Evolutionary conservation across 179 eudicot genomes (phyloP), one percentile per base, ranked within the genome.

Genomic region (Beta macrorhiza): DNA sequence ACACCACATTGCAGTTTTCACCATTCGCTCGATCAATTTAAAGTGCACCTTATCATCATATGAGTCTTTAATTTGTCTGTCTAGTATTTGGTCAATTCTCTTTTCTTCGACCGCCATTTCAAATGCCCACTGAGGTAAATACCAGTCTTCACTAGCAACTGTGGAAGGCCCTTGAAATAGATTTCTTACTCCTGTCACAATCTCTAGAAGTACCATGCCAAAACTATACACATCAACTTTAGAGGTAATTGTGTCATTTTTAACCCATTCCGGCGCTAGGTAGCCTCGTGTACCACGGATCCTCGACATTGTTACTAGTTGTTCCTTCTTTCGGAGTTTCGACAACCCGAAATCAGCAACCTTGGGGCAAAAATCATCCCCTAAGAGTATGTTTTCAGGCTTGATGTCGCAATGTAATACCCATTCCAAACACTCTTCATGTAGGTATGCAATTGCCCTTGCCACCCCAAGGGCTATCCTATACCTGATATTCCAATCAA

Each of bases 1-100:
- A 82, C 98, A 94, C 98, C 98, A 94, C 92, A 94, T 91, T 0
- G 96, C 97, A 0, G 98, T 93, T 85, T 93, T 91, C 85, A 94
- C 96, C 97, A 93, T 93, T 74, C 98, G 85, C n/a, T 90, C 84
- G 0, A 94, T 89, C 89, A 93, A 78, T 44, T 88, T 89, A 25
- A 85, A 87, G 74, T 94, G 97, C 12, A 71, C 85, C 56, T 85
- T 85, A 53, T 81, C 79, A 67, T 93, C 93, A 11, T 90, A 94
- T 2, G 80, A 59, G 5, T 90, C 81, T 79, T 83, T 91, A 49
- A 94, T 91, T 52, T 82, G 87, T 10, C 44, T 20, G 77, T 94
- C 97, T 81, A 92, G 74, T 75, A 93, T 86, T 59, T 90, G 89
- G 75, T 94, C 94, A 29, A 93, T 87, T 62, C 83, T 91, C 87